Evolutionary conservation across 371 early-diverging fungal species (phyloP).

Genomic region (Mortierella sp.): DNA sequence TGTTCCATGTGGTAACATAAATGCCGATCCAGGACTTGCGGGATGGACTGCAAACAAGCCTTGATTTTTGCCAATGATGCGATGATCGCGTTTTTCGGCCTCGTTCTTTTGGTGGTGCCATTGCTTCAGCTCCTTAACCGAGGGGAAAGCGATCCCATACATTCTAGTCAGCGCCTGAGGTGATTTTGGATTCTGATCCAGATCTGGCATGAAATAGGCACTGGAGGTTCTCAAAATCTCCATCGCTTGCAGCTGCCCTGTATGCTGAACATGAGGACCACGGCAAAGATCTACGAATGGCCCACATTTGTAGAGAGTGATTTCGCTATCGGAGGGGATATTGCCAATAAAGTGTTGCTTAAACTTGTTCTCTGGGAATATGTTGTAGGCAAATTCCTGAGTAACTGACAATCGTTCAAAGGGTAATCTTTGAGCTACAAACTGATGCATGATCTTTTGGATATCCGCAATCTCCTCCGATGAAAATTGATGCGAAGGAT

Average conservation of each 20-base stretch:
- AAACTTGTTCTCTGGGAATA: constrained; percentile 89
- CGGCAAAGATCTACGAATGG: constrained; percentile 91
- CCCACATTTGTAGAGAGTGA: constrained; percentile 91
- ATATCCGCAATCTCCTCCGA: constrained; percentile 53
- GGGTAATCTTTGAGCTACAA: constrained; percentile 74
- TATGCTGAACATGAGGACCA: constrained; percentile 86
- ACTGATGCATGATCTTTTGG: constrained; percentile 50
- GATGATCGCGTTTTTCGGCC: constrained; percentile 97
- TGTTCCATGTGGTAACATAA: constrained; percentile 96
- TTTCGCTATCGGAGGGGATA: constrained; percentile 78
- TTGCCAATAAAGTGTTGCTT: constrained; percentile 84
- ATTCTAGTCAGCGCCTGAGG: constrained; percentile 58
- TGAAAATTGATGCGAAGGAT: constrained; percentile 48
- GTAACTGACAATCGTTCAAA: constrained; percentile 83
- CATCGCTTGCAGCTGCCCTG: constrained; percentile 85
- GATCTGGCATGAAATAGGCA: constrained; percentile 80
- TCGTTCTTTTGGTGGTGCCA: constrained; percentile 70
- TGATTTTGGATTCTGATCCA: constrained; percentile 51
- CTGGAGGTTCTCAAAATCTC: constrained; percentile 85
- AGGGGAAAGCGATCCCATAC: constrained; percentile 60
- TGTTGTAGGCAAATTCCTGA: constrained; percentile 84
- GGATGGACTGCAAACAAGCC: constrained; percentile 79
- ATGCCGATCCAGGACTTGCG: constrained; percentile 92
- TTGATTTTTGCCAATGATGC: constrained; percentile 89
- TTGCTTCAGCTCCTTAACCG: constrained; percentile 54